Percentiles rank a stretch among this genome's conserved stretches.
These are phyloP conservation scores for Mucor velutinosus DNA, from an alignment of 371 early-diverging fungal species.

Conservation along the genomic window DNA sequence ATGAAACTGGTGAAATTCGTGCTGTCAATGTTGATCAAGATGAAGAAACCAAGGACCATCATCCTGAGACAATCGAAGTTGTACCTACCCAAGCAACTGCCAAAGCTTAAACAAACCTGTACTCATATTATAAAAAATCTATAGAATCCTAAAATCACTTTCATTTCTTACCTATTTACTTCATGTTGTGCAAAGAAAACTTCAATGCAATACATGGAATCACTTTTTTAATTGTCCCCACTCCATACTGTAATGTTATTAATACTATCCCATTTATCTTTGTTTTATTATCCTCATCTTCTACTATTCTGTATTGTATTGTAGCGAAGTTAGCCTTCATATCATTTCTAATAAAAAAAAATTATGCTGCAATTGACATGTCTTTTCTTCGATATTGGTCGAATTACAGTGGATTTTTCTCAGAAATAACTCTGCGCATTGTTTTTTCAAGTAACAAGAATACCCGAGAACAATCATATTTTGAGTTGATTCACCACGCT, in stretches of 20 bases:
- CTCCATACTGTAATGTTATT: slow-evolving; percentile 16
- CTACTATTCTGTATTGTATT: not conserved
- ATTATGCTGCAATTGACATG: no score
- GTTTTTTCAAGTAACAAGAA: no score
- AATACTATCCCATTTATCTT: slow-evolving; percentile 1
- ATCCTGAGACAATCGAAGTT: slow-evolving; percentile 8
- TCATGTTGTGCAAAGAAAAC: not conserved
- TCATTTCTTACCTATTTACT: not conserved
- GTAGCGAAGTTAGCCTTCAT: not conserved
- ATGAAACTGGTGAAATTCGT: slow-evolving; percentile 28
- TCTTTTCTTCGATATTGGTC: no score
- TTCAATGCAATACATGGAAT: slow-evolving; percentile 5
- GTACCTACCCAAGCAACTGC: not conserved
- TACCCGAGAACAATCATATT: no score
- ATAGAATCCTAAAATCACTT: slow-evolving; percentile 2
- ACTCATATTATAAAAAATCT: not conserved
- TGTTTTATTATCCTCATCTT: not conserved
- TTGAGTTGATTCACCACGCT: no score
- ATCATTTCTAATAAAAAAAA: not conserved
- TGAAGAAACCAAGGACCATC: slow-evolving; percentile 2
- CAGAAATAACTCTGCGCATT: no score
- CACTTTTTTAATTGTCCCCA: slow-evolving; percentile 13
- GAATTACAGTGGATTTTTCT: no score
- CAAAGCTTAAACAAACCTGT: slow-evolving; percentile 1
- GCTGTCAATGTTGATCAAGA: slow-evolving; percentile 4